phyloP scores from a whole-genome alignment of 2,329 filamentous ascomycete genomes.

The Aurifilum marmelostoma region DNA sequence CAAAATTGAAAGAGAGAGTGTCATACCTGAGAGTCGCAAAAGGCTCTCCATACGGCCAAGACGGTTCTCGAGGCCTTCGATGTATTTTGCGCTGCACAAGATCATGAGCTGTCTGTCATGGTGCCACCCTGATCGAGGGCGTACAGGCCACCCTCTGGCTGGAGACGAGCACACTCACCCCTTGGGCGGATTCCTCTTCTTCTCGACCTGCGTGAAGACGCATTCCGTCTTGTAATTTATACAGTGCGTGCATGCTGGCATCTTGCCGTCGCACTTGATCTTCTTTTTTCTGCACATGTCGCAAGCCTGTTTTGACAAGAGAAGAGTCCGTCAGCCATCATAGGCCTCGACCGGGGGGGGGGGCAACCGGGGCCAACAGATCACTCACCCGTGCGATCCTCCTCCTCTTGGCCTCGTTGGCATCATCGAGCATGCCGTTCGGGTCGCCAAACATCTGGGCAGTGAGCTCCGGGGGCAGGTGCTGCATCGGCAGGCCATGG shows the following conservation, averaged over 20 bases:
- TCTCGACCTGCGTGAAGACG: conserved; percentile 96
- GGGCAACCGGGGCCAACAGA: not conserved
- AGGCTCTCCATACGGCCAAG: conserved; percentile 95
- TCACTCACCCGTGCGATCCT: conserved; percentile 79
- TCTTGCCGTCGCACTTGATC: conserved; percentile 97
- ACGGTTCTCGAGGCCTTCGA: conserved; percentile 93
- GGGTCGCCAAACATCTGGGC: conserved; percentile 65
- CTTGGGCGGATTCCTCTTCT: conserved; percentile 96
- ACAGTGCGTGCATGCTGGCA: conserved; percentile 93
- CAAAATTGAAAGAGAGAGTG: too few relatives aligned
- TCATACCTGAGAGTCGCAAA: conserved; percentile 74
- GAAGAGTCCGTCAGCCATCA: conserved; percentile 23
- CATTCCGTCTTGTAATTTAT: conserved; percentile 98
- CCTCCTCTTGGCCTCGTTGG: conserved; percentile 83
- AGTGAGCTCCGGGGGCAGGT: conserved; percentile 59
- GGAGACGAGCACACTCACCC: conserved; percentile 62
- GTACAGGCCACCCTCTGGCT: conserved; percentile 10
- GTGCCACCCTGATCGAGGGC: not conserved
- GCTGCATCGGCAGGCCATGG: conserved; percentile 62
- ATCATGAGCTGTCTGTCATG: conserved; percentile 18
- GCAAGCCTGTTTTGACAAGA: conserved; percentile 66
- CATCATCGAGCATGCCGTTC: conserved; percentile 61
- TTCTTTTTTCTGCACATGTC: conserved; percentile 97
- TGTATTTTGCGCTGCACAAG: conserved; percentile 81
- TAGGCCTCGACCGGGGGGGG: conserved; percentile 7